Evolutionary conservation across 1,139 yeast species (phyloP).

Genomic region (Kluyveromyces sp.): DNA sequence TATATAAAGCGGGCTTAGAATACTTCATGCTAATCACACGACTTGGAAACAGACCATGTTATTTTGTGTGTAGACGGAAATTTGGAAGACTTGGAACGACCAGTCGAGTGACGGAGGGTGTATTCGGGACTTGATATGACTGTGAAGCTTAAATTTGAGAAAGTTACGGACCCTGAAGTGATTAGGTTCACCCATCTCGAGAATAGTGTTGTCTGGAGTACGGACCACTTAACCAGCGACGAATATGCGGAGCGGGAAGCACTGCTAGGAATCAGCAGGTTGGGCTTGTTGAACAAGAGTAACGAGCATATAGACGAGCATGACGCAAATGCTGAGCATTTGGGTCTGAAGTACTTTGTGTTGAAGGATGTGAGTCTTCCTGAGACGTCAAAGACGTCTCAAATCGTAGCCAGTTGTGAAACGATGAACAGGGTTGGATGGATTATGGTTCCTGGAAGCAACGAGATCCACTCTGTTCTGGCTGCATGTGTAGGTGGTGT

Average conservation of each 20-base stretch:
- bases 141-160: slow-evolving; percentile 1
- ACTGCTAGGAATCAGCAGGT: slow-evolving; percentile 37
- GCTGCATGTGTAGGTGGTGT: slow-evolving; percentile 60
- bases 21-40: too few relatives aligned
- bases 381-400: slow-evolving; percentile 22
- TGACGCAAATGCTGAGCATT: slow-evolving; percentile 21
- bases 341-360: slow-evolving; percentile 34
- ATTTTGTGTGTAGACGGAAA: too few relatives aligned
- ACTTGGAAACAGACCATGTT: too few relatives aligned
- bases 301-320: slow-evolving; percentile 17
- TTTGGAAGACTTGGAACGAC: too few relatives aligned
- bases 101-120: not conserved
- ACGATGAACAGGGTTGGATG: slow-evolving; percentile 40
- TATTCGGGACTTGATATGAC: not conserved
- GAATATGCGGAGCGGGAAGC: slow-evolving; percentile 48
- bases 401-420: slow-evolving; percentile 42
- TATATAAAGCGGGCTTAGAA: not conserved
- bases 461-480: slow-evolving; percentile 32
- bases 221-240: slow-evolving; percentile 38
- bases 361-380: slow-evolving; percentile 31
- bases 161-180: slow-evolving; percentile 34
- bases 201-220: slow-evolving; percentile 49
- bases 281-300: slow-evolving; percentile 22
- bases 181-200: slow-evolving; percentile 43
- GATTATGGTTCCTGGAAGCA: slow-evolving; percentile 23